Conservation (phyloP, 2,329 filamentous ascomycete genomes). For the Juglanconis sp. region DNA sequence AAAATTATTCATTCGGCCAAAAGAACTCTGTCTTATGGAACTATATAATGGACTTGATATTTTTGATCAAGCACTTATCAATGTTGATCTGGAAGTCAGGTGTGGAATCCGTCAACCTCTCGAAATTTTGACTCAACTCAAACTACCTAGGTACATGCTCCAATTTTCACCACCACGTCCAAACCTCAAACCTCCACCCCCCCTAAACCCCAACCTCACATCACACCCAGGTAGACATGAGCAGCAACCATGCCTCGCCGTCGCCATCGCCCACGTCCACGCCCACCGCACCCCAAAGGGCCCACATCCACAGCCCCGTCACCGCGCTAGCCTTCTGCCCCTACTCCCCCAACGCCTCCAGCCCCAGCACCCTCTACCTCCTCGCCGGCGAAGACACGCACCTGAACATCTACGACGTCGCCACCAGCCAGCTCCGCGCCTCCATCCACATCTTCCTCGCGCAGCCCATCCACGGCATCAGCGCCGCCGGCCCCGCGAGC, state of each 20-base stretch:
- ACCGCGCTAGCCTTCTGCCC: constrained; percentile 56
- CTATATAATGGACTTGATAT: not conserved
- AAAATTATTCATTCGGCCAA: no score
- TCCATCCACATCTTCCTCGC: constrained; percentile 55
- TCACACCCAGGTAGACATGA: constrained; percentile 6
- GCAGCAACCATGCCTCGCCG: constrained; percentile 1
- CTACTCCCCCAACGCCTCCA: constrained; percentile 22
- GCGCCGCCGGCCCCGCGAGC: constrained; percentile 31
- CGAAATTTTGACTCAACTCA: constrained; percentile 4
- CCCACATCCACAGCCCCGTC: constrained; percentile 50
- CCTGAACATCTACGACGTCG: constrained; percentile 50
- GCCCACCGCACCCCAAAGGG: constrained; percentile 23
- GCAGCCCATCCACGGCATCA: constrained; percentile 74
- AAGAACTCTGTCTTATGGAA: no score
- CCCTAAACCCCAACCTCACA: no score
- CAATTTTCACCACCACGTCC: not conserved
- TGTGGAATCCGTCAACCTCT: not conserved
- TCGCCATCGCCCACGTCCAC: no score
- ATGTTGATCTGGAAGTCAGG: no score
- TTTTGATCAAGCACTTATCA: no score
- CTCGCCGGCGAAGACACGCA: constrained; percentile 60
- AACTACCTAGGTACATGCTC: not conserved
- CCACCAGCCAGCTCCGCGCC: constrained; percentile 33
- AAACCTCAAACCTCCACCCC: not conserved
- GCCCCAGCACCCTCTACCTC: constrained; percentile 36